Conservation (phyloP, 257 asterid species). For the Buddleja alternifolia region DNA sequence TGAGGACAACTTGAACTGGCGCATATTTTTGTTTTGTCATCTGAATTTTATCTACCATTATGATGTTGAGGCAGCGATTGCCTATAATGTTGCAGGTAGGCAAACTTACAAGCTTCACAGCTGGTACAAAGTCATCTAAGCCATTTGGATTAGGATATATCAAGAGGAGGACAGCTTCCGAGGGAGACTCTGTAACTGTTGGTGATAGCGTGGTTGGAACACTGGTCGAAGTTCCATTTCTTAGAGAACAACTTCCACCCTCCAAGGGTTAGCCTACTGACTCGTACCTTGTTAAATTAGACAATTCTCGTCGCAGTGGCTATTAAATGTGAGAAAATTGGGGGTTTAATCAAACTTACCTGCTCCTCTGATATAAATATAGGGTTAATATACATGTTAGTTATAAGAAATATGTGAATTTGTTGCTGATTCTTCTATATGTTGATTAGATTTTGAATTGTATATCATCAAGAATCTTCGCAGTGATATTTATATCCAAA, state of each 20-base stretch:
- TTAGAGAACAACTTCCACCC: conserved; percentile 62
- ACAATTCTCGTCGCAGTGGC: conserved; percentile 12
- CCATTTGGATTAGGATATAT: conserved; percentile 91
- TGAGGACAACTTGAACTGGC: background rate
- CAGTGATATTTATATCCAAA: background rate
- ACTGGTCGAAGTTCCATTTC: conserved; percentile 84
- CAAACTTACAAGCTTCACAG: conserved; percentile 77
- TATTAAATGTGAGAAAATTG: no score
- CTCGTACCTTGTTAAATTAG: conserved; percentile 6
- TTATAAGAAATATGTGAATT: background rate
- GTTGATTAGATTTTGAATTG: background rate
- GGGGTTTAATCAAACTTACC: no score
- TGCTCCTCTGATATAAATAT: no score
- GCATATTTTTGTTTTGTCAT: conserved; percentile 10
- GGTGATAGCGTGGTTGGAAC: conserved; percentile 68
- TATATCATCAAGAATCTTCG: background rate
- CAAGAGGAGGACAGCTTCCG: conserved; percentile 71
- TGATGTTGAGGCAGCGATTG: conserved; percentile 21
- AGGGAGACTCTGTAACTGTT: conserved; percentile 69
- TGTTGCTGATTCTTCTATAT: background rate
- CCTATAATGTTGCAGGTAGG: conserved; percentile 67
- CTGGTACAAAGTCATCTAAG: conserved; percentile 54
- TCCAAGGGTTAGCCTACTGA: conserved; percentile 36
- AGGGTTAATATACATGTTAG: no score
- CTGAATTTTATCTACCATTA: conserved; percentile 24